A percentile compares a stretch with the other conserved stretches of the same genome.
Evolutionary conservation across 257 asterid species (phyloP).

Genomic region (Solanum chiquidenum): DNA sequence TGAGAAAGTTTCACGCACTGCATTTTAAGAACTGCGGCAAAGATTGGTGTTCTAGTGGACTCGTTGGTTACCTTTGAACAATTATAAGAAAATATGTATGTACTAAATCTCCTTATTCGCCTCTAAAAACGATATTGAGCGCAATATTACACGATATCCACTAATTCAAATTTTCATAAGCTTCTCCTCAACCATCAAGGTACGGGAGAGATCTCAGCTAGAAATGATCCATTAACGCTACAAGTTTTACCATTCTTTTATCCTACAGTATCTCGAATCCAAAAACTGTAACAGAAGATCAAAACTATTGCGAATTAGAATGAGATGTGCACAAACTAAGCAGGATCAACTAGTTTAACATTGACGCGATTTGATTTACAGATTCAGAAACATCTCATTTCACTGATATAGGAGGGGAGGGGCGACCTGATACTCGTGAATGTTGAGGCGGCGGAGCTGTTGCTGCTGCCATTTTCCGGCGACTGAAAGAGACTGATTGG

Average conservation of each 20-base stretch:
- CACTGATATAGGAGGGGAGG: neutral
- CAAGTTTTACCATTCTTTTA: neutral
- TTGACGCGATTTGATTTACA: neutral
- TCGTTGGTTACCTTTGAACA: neutral
- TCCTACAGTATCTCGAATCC: neutral
- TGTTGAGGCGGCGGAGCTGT: slow-evolving; percentile 97
- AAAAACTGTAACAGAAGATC: neutral
- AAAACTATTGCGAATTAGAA: neutral
- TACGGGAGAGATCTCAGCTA: neutral
- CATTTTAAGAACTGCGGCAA: neutral
- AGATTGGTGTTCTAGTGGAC: neutral
- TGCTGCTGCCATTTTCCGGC: slow-evolving; percentile 99
- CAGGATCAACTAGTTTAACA: neutral
- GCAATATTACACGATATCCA: neutral
- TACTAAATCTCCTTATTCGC: neutral
- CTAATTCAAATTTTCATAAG: neutral
- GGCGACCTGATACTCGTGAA: slow-evolving; percentile 88
- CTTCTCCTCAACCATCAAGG: neutral
- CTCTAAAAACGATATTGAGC: neutral
- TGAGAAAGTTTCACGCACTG: neutral
- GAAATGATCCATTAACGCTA: neutral
- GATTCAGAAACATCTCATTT: neutral
- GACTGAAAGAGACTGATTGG: slow-evolving; percentile 63
- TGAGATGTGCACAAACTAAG: neutral
- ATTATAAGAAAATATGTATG: neutral